phyloP scores from a whole-genome alignment of 1,284 basidiomycete species.

The Ceratobasidium sp. region DNA sequence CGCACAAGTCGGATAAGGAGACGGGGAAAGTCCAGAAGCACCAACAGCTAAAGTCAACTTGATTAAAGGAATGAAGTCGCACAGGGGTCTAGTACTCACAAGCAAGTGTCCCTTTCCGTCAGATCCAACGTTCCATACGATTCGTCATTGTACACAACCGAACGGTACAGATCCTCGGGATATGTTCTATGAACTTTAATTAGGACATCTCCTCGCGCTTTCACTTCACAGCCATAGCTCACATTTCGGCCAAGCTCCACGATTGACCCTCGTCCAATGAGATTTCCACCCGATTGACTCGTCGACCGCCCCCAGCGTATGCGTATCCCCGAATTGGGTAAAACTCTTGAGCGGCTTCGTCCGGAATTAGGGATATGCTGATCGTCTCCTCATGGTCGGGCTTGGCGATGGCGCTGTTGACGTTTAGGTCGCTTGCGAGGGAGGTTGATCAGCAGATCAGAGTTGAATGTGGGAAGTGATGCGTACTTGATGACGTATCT shows the following conservation, averaged over 20 bases:
- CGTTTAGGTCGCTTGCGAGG: constrained; percentile 68
- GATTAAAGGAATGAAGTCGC: background rate
- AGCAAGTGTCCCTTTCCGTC: constrained; percentile 67
- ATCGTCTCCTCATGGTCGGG: constrained; percentile 71
- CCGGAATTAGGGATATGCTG: constrained; percentile 51
- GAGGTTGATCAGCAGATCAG: constrained; percentile 14
- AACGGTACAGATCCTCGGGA: constrained; percentile 70
- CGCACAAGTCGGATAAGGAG: constrained; percentile 58
- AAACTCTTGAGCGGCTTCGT: constrained; percentile 27
- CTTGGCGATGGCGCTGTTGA: constrained; percentile 71
- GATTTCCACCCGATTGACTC: constrained; percentile 72
- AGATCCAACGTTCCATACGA: constrained; percentile 63
- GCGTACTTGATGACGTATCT: constrained; percentile 64
- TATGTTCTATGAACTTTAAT: constrained; percentile 55
- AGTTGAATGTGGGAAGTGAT: background rate
- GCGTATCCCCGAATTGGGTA: constrained; percentile 71
- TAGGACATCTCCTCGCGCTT: background rate
- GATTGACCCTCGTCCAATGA: constrained; percentile 70
- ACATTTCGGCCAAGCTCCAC: constrained; percentile 68
- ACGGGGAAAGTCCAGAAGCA: constrained; percentile 72
- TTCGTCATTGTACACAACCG: constrained; percentile 53
- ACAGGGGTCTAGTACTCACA: constrained; percentile 54
- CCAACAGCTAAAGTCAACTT: constrained; percentile 64
- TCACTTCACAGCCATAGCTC: constrained; percentile 48
- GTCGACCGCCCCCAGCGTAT: constrained; percentile 74